Conservation (phyloP, 2,329 filamentous ascomycete species). For the Sporothrix euskadiensis region DNA sequence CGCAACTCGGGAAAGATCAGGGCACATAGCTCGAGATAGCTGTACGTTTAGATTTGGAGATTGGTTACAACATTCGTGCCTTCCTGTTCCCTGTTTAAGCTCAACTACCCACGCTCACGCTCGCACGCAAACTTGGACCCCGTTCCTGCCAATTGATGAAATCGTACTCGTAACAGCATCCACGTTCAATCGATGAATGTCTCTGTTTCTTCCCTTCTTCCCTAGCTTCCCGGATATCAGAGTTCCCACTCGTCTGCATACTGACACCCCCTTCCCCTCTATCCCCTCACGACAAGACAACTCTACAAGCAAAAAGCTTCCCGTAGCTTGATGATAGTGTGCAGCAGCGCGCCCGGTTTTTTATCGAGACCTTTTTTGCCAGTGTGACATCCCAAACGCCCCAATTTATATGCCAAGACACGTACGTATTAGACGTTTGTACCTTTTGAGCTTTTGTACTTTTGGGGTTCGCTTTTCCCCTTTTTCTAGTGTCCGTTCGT, state of each 20-base stretch:
- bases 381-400: not conserved
- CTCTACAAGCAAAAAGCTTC: not conserved
- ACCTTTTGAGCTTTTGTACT: not conserved
- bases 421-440: not conserved
- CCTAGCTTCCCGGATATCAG: slow-evolving; percentile 13
- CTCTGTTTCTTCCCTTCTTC: not conserved
- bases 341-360: slow-evolving; percentile 17
- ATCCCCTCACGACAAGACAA: not conserved
- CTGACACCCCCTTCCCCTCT: not conserved
- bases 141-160: not conserved
- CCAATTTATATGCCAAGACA: not conserved
- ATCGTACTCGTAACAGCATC: not conserved
- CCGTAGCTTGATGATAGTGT: slow-evolving; percentile 21
- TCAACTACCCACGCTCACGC: not conserved
- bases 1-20: not conserved
- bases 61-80: not conserved
- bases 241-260: not conserved
- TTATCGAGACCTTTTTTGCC: slow-evolving; percentile 10
- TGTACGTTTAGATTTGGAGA: not conserved
- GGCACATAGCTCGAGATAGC: not conserved
- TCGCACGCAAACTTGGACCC: not conserved
- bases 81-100: not conserved
- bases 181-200: not conserved
- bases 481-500: not conserved
- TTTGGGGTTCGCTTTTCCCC: not conserved